These are phyloP conservation scores for Chimonanthus salicifolius DNA, from an alignment of 164 flowering plant species.

Conservation along the genomic window DNA sequence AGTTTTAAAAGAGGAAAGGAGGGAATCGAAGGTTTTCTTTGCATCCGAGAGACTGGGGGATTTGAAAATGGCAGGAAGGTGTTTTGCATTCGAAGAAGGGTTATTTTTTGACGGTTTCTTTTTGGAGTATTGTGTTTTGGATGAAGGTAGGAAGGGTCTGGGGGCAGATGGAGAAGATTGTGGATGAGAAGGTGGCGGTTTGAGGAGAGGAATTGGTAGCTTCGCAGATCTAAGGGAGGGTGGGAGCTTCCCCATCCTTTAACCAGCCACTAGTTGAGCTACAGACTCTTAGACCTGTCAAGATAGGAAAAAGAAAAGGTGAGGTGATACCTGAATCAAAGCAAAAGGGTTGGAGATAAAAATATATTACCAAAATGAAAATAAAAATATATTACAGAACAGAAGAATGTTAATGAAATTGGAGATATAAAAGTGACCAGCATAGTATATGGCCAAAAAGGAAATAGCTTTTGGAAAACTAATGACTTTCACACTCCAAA, in stretches of 20 bases:
- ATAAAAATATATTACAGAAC: no score
- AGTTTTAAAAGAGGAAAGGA: slow-evolving; percentile 25
- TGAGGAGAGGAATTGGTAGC: slow-evolving; percentile 10
- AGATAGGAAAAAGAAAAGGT: not conserved
- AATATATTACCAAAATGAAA: not conserved
- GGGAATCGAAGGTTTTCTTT: slow-evolving; percentile 39
- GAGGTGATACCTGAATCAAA: not conserved
- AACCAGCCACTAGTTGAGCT: not conserved
- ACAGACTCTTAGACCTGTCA: not conserved
- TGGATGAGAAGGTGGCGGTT: slow-evolving; percentile 1
- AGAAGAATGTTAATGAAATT: not conserved
- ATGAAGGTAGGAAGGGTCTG: slow-evolving; percentile 1
- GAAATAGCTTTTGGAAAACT: no score
- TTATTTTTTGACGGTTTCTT: not conserved
- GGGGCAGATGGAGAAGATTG: slow-evolving; percentile 5
- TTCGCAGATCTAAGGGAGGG: slow-evolving; percentile 9
- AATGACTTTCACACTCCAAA: no score
- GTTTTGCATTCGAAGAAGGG: not conserved
- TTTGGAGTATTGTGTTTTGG: slow-evolving; percentile 17
- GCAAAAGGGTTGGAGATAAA: no score
- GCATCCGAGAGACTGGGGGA: slow-evolving; percentile 62
- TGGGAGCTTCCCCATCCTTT: slow-evolving; percentile 13
- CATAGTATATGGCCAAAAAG: no score
- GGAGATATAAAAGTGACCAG: not conserved
- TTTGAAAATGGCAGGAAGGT: slow-evolving; percentile 21